Conservation (phyloP, 306 rosid genomes). For the Sicyos baderoa region DNA sequence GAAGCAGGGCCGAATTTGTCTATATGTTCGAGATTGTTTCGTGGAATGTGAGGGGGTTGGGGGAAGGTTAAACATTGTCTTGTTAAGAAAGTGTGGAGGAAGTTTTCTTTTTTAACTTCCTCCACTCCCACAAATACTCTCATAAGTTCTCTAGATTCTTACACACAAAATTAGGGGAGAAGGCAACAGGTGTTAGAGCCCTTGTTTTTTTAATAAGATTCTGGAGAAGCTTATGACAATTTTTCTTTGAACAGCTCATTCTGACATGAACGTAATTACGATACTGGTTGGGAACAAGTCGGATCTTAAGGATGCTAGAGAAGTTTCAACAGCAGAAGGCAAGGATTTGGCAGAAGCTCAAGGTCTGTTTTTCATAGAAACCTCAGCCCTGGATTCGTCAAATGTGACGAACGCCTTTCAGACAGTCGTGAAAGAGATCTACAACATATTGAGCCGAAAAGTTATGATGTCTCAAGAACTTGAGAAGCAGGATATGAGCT, state of each 20-base stretch:
- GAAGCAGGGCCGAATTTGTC: no score
- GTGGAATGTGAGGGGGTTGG: no score
- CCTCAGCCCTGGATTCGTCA: conserved; percentile 94
- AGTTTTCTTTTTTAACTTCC: no score
- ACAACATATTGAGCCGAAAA: conserved; percentile 82
- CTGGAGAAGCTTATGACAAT: no score
- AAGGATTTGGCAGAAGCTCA: conserved; percentile 83
- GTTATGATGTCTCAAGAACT: conserved; percentile 84
- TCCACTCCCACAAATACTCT: no score
- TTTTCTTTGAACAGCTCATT: conserved; percentile 62
- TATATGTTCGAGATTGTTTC: no score
- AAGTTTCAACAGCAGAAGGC: conserved; percentile 83
- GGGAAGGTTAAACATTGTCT: no score
- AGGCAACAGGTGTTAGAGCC: no score
- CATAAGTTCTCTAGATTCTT: no score
- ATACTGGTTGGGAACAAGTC: conserved; percentile 96
- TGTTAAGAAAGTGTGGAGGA: no score
- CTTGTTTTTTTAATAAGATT: no score
- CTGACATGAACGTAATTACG: conserved; percentile 92
- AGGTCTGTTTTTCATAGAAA: conserved; percentile 94
- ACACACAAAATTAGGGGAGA: no score
- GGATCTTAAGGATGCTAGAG: conserved; percentile 92
- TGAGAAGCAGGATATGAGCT: conserved; percentile 45
- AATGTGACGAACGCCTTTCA: conserved; percentile 83
- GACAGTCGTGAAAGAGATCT: conserved; percentile 88